phyloP scores from a whole-genome alignment of 768 basidiomycete species.

The Mycena belliarum region DNA sequence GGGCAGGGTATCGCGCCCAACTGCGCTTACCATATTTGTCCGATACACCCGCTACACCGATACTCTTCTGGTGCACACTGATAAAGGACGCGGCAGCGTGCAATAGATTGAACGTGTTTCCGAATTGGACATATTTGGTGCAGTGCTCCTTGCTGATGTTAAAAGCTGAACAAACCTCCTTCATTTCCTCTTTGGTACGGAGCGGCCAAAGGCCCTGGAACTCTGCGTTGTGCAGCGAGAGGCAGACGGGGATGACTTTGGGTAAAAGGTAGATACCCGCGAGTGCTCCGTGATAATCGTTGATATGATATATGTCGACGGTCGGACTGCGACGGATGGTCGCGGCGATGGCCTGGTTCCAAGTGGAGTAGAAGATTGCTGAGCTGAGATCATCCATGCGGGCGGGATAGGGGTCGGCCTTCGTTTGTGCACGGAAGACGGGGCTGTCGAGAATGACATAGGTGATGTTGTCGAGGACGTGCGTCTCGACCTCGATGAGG shows the following conservation, averaged over 20 bases:
- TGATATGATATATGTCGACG: constrained; percentile 93
- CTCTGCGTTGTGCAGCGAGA: constrained; percentile 95
- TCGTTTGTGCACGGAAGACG: constrained; percentile 95
- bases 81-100: constrained; percentile 94
- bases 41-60: constrained; percentile 95
- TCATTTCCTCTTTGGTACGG: constrained; percentile 97
- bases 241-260: constrained; percentile 85
- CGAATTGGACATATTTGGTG: constrained; percentile 96
- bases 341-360: constrained; percentile 96
- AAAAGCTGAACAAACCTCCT: constrained; percentile 97
- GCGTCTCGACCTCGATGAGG: constrained; percentile 93
- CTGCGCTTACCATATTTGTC: constrained; percentile 97
- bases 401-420: constrained; percentile 92
- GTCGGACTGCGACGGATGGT: constrained; percentile 84
- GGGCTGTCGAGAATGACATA: constrained; percentile 93
- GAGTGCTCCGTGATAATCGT: constrained; percentile 93
- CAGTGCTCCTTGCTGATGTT: constrained; percentile 96
- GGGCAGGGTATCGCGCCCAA: constrained; percentile 94
- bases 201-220: constrained; percentile 97
- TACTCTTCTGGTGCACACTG: constrained; percentile 87
- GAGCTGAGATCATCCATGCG: constrained; percentile 97
- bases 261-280: constrained; percentile 90
- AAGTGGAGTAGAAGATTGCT: constrained; percentile 96
- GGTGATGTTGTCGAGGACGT: constrained; percentile 92
- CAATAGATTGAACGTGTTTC: constrained; percentile 94